Conservation (phyloP, 2,329 filamentous ascomycete species). For the Parafenestella ontariensis region DNA sequence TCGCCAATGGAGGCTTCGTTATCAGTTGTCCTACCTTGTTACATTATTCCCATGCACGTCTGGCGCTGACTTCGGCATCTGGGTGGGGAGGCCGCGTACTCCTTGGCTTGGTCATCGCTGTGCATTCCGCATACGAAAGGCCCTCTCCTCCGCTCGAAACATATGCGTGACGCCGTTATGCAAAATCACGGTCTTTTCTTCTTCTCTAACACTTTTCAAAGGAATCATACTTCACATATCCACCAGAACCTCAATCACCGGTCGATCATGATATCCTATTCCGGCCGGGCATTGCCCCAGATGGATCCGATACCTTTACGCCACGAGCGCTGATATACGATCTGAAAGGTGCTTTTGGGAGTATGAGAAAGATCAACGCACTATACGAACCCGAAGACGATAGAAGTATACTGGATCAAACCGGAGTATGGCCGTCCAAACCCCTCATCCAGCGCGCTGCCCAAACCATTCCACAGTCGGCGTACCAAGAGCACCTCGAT, state of each 20-base stretch:
- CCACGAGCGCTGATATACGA: slow-evolving; percentile 94
- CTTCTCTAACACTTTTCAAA: slow-evolving; percentile 46
- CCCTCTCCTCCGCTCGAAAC: background rate
- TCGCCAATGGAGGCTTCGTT: background rate
- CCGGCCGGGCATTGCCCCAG: slow-evolving; percentile 78
- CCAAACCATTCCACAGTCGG: slow-evolving; percentile 69
- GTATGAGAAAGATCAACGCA: slow-evolving; percentile 84
- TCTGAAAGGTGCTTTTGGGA: slow-evolving; percentile 90
- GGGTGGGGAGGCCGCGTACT: slow-evolving; percentile 26
- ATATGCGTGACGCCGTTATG: background rate
- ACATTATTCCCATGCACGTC: slow-evolving; percentile 7
- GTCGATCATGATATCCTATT: slow-evolving; percentile 90
- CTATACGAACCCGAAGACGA: slow-evolving; percentile 73
- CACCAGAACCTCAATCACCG: slow-evolving; percentile 66
- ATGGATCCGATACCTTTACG: slow-evolving; percentile 89
- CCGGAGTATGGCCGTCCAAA: slow-evolving; percentile 45
- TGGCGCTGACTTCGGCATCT: slow-evolving; percentile 8
- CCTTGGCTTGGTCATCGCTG: slow-evolving; percentile 20
- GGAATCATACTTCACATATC: slow-evolving; percentile 98
- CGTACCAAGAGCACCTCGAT: slow-evolving; percentile 83
- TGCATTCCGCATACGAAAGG: slow-evolving; percentile 5
- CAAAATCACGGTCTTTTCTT: background rate
- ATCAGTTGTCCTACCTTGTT: background rate
- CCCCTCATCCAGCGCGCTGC: slow-evolving; percentile 68
- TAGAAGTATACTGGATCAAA: slow-evolving; percentile 28